A percentile compares a stretch with the other conserved stretches of the same genome.
These are phyloP conservation scores for Coniochaeta ligniaria DNA, from an alignment of 2,329 filamentous ascomycete species.

Conservation along the genomic window DNA sequence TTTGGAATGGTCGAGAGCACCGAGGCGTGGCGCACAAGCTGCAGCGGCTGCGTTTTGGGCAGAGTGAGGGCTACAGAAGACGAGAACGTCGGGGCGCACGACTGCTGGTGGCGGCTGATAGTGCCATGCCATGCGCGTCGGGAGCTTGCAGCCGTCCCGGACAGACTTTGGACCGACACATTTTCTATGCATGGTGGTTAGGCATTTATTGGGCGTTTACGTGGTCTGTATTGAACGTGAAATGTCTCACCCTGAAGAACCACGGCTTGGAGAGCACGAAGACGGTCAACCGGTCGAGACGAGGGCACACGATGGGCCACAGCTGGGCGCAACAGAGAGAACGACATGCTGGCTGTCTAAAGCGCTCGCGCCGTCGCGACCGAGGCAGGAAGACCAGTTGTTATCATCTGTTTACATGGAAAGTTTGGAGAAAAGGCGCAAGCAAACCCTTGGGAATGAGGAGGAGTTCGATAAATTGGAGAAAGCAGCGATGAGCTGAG, in stretches of 20 bases:
- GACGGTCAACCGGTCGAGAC: conserved; percentile 7
- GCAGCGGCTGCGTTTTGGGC: conserved; percentile 22
- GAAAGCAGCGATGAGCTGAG: background rate
- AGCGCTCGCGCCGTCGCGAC: conserved; percentile 10
- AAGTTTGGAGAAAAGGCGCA: background rate
- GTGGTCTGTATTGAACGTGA: background rate
- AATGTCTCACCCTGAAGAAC: background rate
- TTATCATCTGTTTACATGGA: conserved; percentile 8
- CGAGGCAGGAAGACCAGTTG: conserved; percentile 8
- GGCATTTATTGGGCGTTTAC: background rate
- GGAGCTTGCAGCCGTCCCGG: conserved; percentile 8
- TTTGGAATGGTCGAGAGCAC: conserved; percentile 17
- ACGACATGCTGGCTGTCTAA: conserved; percentile 12
- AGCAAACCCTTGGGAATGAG: background rate
- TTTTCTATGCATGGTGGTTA: conserved; percentile 9
- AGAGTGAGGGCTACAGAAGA: conserved; percentile 15
- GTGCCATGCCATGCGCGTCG: conserved; percentile 33
- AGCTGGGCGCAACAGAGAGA: conserved; percentile 12
- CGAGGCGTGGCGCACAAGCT: conserved; percentile 32
- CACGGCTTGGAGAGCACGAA: conserved; percentile 4
- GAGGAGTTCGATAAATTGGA: background rate
- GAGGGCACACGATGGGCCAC: conserved; percentile 11
- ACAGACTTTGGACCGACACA: conserved; percentile 1
- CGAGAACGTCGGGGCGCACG: conserved; percentile 7
- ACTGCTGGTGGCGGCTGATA: conserved; percentile 13